phyloP scores from a whole-genome alignment of 2,329 filamentous ascomycete species.

The Thelonectria discophora region DNA sequence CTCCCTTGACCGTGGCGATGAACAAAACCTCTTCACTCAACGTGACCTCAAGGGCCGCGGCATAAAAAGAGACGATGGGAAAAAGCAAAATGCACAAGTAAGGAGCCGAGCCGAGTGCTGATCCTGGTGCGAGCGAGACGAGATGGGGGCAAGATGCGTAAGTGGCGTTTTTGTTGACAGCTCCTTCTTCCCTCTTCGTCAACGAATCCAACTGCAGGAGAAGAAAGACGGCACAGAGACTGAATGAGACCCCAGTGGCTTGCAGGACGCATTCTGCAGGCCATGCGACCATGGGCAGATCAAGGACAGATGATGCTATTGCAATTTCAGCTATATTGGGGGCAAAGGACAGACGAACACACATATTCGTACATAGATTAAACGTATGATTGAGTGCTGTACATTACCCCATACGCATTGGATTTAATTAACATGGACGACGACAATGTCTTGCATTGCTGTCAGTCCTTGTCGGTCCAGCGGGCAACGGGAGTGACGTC shows the following conservation, averaged over 20 bases:
- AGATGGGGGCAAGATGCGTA: too few species aligned
- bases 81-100: too few species aligned
- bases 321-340: not conserved
- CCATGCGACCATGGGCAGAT: not conserved
- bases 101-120: too few species aligned
- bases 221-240: not conserved
- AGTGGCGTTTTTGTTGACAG: too few species aligned
- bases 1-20: not conserved
- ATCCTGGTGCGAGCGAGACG: too few species aligned
- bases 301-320: not conserved
- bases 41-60: not conserved
- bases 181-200: too few species aligned
- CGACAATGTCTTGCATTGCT: not conserved
- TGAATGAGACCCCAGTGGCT: not conserved
- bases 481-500: slow-evolving; percentile 8
- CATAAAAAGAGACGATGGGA: not conserved
- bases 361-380: not conserved
- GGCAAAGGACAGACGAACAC: too few species aligned
- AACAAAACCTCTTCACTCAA: not conserved
- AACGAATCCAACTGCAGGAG: too few species aligned
- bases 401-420: too few species aligned
- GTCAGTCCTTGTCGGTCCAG: slow-evolving; percentile 21
- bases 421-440: too few species aligned
- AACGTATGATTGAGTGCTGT: not conserved
- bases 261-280: not conserved